Evolutionary conservation across 2,329 filamentous ascomycete genomes (phyloP).

Genomic region (Curvularia lunata): DNA sequence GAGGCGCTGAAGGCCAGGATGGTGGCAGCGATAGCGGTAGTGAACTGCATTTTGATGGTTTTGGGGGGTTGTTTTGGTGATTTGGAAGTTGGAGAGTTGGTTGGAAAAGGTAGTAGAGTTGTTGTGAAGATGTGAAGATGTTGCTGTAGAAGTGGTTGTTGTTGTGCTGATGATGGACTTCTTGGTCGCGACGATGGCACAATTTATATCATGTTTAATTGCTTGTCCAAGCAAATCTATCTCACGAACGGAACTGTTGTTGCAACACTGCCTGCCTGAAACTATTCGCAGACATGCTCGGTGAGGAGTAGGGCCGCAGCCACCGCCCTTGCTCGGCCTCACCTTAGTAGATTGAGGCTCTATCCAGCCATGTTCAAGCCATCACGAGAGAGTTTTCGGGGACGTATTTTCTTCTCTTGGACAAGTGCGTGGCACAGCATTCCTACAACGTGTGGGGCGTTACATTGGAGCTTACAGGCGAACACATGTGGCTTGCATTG

Average conservation of each 20-base stretch:
- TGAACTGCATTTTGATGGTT: conserved; percentile 23
- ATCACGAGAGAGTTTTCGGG: not conserved
- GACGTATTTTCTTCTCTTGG: not conserved
- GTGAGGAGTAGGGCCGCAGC: not conserved
- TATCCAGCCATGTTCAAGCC: not conserved
- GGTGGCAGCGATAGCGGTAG: conserved; percentile 16
- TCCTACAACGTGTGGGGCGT: not conserved
- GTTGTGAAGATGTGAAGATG: conserved; percentile 1
- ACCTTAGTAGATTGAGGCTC: not conserved
- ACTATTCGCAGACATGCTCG: conserved; percentile 8
- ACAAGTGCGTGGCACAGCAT: conserved; percentile 9
- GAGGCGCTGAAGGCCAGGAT: conserved; percentile 16
- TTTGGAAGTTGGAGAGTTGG: conserved; percentile 10
- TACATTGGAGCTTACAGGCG: conserved; percentile 3
- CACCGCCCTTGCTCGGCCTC: conserved; percentile 10
- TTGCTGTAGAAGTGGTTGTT: not conserved
- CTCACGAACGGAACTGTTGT: not conserved
- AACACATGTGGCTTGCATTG: not conserved
- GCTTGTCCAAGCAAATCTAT: not conserved
- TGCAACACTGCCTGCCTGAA: conserved; percentile 5
- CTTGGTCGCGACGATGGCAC: not conserved
- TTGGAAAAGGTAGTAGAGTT: not conserved
- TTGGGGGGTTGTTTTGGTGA: conserved; percentile 1
- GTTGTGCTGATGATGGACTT: conserved; percentile 4
- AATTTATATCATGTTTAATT: conserved; percentile 6